Percentiles rank a stretch among this genome's conserved stretches.
phyloP scores from a whole-genome alignment of 805 yeast species.

The Cephaloascus fragrans region DNA sequence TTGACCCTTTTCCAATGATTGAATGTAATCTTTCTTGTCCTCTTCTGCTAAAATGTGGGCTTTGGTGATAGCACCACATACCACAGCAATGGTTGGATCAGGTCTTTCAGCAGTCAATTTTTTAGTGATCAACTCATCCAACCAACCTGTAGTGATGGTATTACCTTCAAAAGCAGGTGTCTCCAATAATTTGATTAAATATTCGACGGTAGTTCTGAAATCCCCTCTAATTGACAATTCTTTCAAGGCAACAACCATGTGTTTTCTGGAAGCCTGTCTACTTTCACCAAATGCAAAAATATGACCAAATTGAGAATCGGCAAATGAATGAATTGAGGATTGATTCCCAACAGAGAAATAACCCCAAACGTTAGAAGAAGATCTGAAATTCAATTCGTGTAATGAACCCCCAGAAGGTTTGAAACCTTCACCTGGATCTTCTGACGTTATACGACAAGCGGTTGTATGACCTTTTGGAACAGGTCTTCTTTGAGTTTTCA shows the following conservation, averaged over 20 bases:
- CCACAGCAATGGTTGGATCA: conserved; percentile 79
- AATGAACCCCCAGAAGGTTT: conserved; percentile 96
- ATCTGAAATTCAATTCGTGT: conserved; percentile 93
- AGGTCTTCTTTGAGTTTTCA: conserved; percentile 81
- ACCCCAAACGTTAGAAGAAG: conserved; percentile 99
- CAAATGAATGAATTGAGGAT: conserved; percentile 94
- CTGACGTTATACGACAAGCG: conserved; percentile 98
- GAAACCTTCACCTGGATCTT: conserved; percentile 99
- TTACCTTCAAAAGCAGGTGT: conserved; percentile 95
- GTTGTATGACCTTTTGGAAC: conserved; percentile 97
- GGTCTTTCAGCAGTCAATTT: conserved; percentile 97
- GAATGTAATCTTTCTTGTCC: conserved; percentile 56
- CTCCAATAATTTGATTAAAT: conserved; percentile 87
- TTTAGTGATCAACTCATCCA: conserved; percentile 89
- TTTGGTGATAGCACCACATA: conserved; percentile 97
- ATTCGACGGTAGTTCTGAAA: conserved; percentile 96
- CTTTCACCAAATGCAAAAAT: conserved; percentile 98
- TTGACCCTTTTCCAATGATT: conserved; percentile 90
- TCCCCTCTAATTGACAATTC: conserved; percentile 97
- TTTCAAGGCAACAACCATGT: conserved; percentile 97
- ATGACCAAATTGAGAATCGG: conserved; percentile 98
- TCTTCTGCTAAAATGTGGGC: conserved; percentile 76
- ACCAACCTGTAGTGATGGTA: conserved; percentile 98
- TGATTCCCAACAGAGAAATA: conserved; percentile 95
- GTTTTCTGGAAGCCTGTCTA: conserved; percentile 95